Evolutionary conservation across 2,329 filamentous ascomycete genomes (phyloP).

Genomic region (Aureobasidium zeae): DNA sequence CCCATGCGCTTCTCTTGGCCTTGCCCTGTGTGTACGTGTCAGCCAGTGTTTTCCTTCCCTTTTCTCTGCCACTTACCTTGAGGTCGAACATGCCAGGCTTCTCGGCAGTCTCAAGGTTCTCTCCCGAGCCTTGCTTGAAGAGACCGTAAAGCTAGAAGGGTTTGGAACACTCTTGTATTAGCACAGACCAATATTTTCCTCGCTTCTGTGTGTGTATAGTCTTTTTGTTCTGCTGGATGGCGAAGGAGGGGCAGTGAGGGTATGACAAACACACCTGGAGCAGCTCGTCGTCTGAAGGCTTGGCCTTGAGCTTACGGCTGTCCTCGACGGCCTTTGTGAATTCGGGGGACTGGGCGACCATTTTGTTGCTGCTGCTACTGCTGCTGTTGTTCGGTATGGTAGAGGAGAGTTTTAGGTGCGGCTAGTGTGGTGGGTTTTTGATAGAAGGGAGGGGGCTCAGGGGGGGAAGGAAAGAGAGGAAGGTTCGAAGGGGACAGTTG

Average conservation of each 20-base stretch:
- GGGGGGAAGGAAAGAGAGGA: neutral
- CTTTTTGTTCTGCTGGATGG: neutral
- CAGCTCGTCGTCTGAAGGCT: conserved; percentile 55
- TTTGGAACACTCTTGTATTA: neutral
- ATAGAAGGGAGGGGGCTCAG: neutral
- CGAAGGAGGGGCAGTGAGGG: too few relatives aligned
- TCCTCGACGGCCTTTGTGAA: conserved; percentile 69
- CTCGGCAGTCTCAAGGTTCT: conserved; percentile 31
- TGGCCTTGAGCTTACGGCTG: conserved; percentile 57
- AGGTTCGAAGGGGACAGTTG: too few relatives aligned
- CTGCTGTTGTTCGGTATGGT: neutral
- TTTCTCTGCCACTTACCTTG: conserved; percentile 53
- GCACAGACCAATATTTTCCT: too few relatives aligned
- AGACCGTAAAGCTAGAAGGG: conserved; percentile 47
- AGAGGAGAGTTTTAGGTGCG: neutral
- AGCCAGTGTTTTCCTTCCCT: neutral
- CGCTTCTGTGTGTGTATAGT: neutral
- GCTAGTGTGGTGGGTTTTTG: neutral
- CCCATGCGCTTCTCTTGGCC: conserved; percentile 71
- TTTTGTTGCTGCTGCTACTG: conserved; percentile 7
- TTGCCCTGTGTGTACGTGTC: conserved; percentile 39
- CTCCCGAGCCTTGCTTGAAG: conserved; percentile 38
- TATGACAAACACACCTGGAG: conserved; percentile 41
- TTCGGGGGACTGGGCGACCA: conserved; percentile 44
- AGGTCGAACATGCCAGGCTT: conserved; percentile 62